Evolutionary conservation across 2,329 filamentous ascomycete species (phyloP).

Genomic region (Rhexocercosporidium sp.): DNA sequence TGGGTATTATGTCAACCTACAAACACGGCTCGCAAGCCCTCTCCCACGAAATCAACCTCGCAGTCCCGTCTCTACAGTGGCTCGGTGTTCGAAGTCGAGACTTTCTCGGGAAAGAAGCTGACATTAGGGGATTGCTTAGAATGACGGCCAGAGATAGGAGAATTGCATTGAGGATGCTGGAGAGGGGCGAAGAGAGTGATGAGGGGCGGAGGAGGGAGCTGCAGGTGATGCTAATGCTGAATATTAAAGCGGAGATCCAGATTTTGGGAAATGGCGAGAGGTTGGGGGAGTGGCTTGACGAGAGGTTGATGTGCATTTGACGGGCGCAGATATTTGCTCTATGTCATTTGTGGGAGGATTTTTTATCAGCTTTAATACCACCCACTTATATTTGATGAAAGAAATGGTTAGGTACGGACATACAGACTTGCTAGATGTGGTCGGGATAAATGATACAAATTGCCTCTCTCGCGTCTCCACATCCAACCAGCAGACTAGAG

Average conservation of each 20-base stretch:
- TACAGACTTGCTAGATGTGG: too few species aligned
- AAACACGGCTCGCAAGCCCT: slow-evolving; percentile 69
- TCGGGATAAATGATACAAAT: too few species aligned
- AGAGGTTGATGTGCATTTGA: slow-evolving; percentile 19
- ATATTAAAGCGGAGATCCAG: slow-evolving; percentile 80
- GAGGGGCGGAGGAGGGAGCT: slow-evolving; percentile 59
- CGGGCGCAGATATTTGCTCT: neutral
- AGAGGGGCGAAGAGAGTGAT: slow-evolving; percentile 43
- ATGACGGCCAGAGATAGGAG: slow-evolving; percentile 53
- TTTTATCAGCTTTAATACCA: neutral
- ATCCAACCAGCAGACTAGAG: too few species aligned
- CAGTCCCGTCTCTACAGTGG: slow-evolving; percentile 62
- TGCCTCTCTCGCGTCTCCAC: too few species aligned
- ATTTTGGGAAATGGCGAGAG: slow-evolving; percentile 56
- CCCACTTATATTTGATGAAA: too few species aligned
- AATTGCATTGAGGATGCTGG: slow-evolving; percentile 60
- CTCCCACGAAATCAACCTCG: slow-evolving; percentile 60
- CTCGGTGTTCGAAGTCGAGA: slow-evolving; percentile 58
- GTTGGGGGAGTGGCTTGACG: slow-evolving; percentile 40
- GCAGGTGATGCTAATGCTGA: slow-evolving; percentile 75
- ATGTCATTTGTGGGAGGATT: neutral
- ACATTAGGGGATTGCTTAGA: slow-evolving; percentile 18
- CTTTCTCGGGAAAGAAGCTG: slow-evolving; percentile 25
- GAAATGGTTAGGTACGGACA: too few species aligned
- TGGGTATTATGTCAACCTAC: slow-evolving; percentile 77